Evolutionary conservation across 148 eudicot genomes (phyloP).

Genomic region (Camellia japonica): DNA sequence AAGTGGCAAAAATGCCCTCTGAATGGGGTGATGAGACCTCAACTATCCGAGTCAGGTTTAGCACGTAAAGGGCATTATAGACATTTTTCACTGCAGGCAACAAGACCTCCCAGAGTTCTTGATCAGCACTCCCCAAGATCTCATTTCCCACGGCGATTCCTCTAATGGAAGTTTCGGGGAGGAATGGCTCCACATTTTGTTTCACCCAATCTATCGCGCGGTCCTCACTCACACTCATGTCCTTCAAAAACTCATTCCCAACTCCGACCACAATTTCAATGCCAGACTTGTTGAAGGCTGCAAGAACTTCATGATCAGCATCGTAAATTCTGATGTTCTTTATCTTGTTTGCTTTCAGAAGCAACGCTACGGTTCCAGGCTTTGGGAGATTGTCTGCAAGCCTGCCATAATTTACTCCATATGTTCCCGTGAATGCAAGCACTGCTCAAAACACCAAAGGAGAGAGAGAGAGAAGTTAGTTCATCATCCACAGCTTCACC

Average conservation of each 20-base stretch:
- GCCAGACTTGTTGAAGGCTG: conserved; percentile 59
- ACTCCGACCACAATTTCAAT: conserved; percentile 63
- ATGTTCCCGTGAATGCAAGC: conserved; percentile 63
- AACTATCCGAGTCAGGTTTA: conserved; percentile 30
- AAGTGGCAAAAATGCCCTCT: conserved; percentile 58
- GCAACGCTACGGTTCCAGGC: conserved; percentile 65
- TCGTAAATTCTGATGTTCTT: conserved; percentile 74
- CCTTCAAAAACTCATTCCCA: conserved; percentile 51
- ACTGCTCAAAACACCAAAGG: not conserved
- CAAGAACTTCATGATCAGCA: conserved; percentile 60
- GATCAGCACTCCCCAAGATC: conserved; percentile 43
- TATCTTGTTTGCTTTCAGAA: conserved; percentile 60
- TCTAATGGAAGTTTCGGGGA: conserved; percentile 47
- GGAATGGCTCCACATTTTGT: conserved; percentile 59
- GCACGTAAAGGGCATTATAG: conserved; percentile 46
- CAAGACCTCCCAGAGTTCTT: conserved; percentile 62
- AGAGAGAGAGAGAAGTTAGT: not conserved
- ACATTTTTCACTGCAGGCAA: conserved; percentile 61
- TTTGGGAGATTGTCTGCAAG: conserved; percentile 66
- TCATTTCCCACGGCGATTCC: conserved; percentile 91
- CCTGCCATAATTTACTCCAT: conserved; percentile 75
- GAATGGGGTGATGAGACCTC: conserved; percentile 80
- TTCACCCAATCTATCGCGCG: conserved; percentile 72
- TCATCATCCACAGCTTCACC: conserved; percentile 5
- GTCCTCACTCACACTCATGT: conserved; percentile 49